These are phyloP conservation scores for Saccharomyces hybrid DNA, from an alignment of 1,139 yeast species.

Conservation along the genomic window DNA sequence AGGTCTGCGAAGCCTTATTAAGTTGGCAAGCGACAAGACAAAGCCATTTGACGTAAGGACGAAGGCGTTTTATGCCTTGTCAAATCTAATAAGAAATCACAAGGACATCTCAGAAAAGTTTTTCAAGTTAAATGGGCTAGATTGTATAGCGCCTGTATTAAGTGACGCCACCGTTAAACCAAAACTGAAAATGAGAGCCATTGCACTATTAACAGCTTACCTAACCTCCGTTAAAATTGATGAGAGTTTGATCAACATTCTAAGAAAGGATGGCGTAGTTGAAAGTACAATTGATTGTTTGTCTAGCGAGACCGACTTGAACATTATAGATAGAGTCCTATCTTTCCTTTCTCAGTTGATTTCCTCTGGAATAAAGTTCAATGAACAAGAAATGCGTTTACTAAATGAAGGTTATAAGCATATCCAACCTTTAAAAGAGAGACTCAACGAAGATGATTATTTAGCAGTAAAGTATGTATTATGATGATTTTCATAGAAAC, in stretches of 20 bases:
- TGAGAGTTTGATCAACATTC: slow-evolving; percentile 32
- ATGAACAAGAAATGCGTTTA: slow-evolving; percentile 39
- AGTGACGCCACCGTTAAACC: slow-evolving; percentile 17
- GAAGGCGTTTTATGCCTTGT: slow-evolving; percentile 72
- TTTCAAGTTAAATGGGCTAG: slow-evolving; percentile 58
- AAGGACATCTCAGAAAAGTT: slow-evolving; percentile 49
- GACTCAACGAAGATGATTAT: slow-evolving; percentile 48
- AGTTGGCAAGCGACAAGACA: slow-evolving; percentile 32
- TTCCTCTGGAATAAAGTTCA: slow-evolving; percentile 42
- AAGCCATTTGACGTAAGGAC: slow-evolving; percentile 38
- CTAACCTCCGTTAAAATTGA: slow-evolving; percentile 44
- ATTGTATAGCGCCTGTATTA: slow-evolving; percentile 32
- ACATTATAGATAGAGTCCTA: slow-evolving; percentile 55
- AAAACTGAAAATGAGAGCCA: slow-evolving; percentile 46
- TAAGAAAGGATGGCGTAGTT: slow-evolving; percentile 41
- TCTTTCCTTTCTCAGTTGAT: slow-evolving; percentile 46
- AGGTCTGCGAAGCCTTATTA: slow-evolving; percentile 44
- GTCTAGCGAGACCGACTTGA: slow-evolving; percentile 41
- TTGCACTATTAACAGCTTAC: slow-evolving; percentile 54
- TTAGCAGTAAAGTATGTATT: slow-evolving; percentile 44
- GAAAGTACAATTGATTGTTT: slow-evolving; percentile 34
- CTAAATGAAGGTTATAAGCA: slow-evolving; percentile 38
- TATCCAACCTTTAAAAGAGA: slow-evolving; percentile 41
- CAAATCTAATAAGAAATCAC: slow-evolving; percentile 70
- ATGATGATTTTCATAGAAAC: slow-evolving; percentile 5